Evolutionary conservation across 2,329 filamentous ascomycete genomes (phyloP).

Genomic region (Talaromyces piceae): DNA sequence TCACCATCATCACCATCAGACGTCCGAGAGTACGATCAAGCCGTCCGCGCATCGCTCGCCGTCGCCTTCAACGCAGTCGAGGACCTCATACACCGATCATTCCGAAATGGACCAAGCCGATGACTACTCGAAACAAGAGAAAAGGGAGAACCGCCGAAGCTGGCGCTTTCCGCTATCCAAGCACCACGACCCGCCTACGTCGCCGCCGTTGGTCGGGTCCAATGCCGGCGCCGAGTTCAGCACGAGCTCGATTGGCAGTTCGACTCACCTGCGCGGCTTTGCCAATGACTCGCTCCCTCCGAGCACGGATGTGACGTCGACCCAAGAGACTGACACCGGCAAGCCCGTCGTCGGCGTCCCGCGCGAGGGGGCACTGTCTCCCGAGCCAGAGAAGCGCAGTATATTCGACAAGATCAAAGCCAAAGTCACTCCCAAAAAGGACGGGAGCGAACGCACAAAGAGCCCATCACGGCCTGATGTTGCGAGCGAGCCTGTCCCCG

Average conservation of each 20-base stretch:
- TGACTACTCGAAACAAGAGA: slow-evolving; percentile 48
- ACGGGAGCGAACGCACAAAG: slow-evolving; percentile 49
- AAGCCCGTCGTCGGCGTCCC: slow-evolving; percentile 18
- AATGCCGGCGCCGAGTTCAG: slow-evolving; percentile 60
- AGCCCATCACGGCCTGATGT: slow-evolving; percentile 39
- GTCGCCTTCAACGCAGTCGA: slow-evolving; percentile 67
- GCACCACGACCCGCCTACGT: slow-evolving; percentile 30
- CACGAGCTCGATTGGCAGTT: slow-evolving; percentile 61
- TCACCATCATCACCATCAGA: slow-evolving; percentile 31
- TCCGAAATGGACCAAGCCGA: slow-evolving; percentile 72
- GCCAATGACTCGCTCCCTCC: slow-evolving; percentile 37
- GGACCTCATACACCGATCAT: slow-evolving; percentile 64
- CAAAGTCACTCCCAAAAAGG: slow-evolving; percentile 48
- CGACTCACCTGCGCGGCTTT: slow-evolving; percentile 40
- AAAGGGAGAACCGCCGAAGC: slow-evolving; percentile 63
- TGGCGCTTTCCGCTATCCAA: slow-evolving; percentile 58
- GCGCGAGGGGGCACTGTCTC: slow-evolving; percentile 18
- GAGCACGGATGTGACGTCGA: slow-evolving; percentile 30
- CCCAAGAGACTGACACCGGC: slow-evolving; percentile 33
- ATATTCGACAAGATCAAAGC: slow-evolving; percentile 59
- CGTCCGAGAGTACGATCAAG: slow-evolving; percentile 48
- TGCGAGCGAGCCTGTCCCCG: not conserved
- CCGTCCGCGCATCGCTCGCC: slow-evolving; percentile 68
- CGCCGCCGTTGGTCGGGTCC: slow-evolving; percentile 42
- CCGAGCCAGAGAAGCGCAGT: slow-evolving; percentile 49